Evolutionary conservation across 2,329 filamentous ascomycete species (phyloP).

Genomic region (Xylaria hypoxylon): DNA sequence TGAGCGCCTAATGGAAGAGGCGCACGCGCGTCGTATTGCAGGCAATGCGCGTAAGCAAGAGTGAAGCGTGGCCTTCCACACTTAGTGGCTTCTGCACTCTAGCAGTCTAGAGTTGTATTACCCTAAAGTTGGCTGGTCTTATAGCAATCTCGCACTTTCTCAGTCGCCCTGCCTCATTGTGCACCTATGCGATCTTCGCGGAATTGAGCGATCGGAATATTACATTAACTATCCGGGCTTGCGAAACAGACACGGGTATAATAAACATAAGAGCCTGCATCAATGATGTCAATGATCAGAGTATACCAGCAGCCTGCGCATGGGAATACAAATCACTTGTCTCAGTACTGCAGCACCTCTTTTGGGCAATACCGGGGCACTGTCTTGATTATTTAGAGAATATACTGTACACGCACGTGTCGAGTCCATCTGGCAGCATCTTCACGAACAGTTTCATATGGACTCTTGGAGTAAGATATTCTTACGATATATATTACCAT

Average conservation of each 20-base stretch:
- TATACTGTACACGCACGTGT: conserved; percentile 4
- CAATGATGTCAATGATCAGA: background rate
- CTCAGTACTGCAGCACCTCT: background rate
- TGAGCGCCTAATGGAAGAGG: conserved; percentile 62
- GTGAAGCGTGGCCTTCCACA: conserved; percentile 8
- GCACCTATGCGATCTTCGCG: background rate
- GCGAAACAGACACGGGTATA: background rate
- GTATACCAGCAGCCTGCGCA: background rate
- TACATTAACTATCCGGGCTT: background rate
- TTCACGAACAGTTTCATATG: conserved; percentile 1
- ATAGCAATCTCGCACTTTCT: background rate
- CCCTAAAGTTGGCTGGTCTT: conserved; percentile 1
- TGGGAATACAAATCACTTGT: background rate
- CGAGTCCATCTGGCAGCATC: conserved; percentile 3
- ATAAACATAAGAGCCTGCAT: background rate
- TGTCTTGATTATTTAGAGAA: conserved; percentile 1
- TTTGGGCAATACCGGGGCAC: conserved; percentile 2
- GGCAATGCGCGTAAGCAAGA: conserved; percentile 22
- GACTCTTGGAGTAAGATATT: conserved; percentile 3
- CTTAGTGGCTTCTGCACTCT: conserved; percentile 11
- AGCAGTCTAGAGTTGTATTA: conserved; percentile 1
- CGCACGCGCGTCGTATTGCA: conserved; percentile 44
- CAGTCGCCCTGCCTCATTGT: background rate
- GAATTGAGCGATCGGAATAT: background rate
- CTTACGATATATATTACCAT: conserved; percentile 1